Percentiles rank a stretch among this genome's conserved stretches.
These are phyloP conservation scores for Phalaenopsis aphrodite DNA, from an alignment of 106 monocot species.

Conservation along the genomic window DNA sequence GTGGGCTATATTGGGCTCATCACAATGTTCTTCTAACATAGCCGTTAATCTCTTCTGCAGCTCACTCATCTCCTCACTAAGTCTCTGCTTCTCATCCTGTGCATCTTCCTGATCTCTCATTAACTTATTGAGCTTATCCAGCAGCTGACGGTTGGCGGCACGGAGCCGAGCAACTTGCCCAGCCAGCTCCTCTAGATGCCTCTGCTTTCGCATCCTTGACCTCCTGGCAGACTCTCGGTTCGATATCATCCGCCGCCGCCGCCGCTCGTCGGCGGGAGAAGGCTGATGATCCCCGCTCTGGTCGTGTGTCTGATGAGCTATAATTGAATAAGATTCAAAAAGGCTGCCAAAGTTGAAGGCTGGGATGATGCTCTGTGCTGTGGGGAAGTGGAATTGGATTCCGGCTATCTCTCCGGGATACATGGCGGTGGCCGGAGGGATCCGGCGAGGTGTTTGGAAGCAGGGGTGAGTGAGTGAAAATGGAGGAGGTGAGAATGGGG, in stretches of 20 bases:
- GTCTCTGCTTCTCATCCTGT: constrained; percentile 37
- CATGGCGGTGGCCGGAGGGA: constrained; percentile 20
- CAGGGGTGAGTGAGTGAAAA: background rate
- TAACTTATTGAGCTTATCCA: constrained; percentile 63
- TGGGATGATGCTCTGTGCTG: background rate
- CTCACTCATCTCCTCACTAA: constrained; percentile 23
- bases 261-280: constrained; percentile 41
- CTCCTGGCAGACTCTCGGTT: constrained; percentile 84
- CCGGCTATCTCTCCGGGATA: constrained; percentile 57
- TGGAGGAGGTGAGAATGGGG: background rate
- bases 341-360: constrained; percentile 12
- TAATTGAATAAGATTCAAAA: background rate
- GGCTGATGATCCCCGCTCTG: constrained; percentile 35
- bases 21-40: no score
- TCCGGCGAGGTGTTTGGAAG: background rate
- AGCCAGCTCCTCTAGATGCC: constrained; percentile 68
- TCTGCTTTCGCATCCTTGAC: constrained; percentile 89
- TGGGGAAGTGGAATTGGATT: constrained; percentile 25
- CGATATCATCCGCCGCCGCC: constrained; percentile 74
- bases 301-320: background rate
- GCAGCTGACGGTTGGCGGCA: constrained; percentile 48
- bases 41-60: background rate
- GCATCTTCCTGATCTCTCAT: constrained; percentile 27
- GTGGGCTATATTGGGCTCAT: no score
- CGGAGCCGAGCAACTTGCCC: constrained; percentile 52